Percentiles rank a stretch among this genome's conserved stretches.
phyloP scores from a whole-genome alignment of 352 stramenopile species.

The Pythium sukuiense region DNA sequence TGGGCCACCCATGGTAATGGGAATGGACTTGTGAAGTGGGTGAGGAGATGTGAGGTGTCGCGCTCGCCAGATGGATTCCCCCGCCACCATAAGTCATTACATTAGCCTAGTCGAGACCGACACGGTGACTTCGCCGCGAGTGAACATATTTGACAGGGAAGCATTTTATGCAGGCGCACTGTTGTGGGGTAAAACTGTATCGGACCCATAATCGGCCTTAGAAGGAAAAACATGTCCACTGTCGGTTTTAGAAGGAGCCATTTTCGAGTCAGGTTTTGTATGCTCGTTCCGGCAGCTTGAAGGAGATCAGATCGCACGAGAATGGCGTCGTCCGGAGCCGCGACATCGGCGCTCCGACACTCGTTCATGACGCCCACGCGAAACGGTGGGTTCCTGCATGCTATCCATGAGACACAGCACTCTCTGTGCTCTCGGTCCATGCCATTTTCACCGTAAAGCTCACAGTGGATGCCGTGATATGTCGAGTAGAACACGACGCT shows the following conservation, averaged over 20 bases:
- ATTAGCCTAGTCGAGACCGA: too few species aligned
- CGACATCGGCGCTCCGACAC: slow-evolving; percentile 23
- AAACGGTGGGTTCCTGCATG: slow-evolving; percentile 4
- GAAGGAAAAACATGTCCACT: slow-evolving; percentile 1
- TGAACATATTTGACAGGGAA: too few species aligned
- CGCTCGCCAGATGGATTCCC: too few species aligned
- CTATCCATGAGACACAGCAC: neutral
- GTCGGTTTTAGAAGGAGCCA: slow-evolving; percentile 12
- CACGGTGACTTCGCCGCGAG: too few species aligned
- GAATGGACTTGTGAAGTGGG: too few species aligned
- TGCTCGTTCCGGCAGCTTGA: slow-evolving; percentile 18
- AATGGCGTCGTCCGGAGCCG: slow-evolving; percentile 23
- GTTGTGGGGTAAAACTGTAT: too few species aligned
- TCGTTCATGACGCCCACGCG: slow-evolving; percentile 20
- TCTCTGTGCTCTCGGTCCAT: neutral
- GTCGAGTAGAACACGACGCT: slow-evolving; percentile 8
- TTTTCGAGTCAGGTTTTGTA: slow-evolving; percentile 14
- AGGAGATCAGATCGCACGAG: slow-evolving; percentile 3
- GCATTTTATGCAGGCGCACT: too few species aligned
- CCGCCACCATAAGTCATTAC: too few species aligned
- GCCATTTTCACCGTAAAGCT: neutral
- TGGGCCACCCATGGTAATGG: too few species aligned
- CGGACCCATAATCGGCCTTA: slow-evolving; percentile 21
- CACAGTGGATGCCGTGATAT: neutral
- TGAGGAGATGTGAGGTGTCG: too few species aligned